Evolutionary conservation across 371 early-diverging fungal genomes (phyloP).

Genomic region (Capillidium heterosporum): DNA sequence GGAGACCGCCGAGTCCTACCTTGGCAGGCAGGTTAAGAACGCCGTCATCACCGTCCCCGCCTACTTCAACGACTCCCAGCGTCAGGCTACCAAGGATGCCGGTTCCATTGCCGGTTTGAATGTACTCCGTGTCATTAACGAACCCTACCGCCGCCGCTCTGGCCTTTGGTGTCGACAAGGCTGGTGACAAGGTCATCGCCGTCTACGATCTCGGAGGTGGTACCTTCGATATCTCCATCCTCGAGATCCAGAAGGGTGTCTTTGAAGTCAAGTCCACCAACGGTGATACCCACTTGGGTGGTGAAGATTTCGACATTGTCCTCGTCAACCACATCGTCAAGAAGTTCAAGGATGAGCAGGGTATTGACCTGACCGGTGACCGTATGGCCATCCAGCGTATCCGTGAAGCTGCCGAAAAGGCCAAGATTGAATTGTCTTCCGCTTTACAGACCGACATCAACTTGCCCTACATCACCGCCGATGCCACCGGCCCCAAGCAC

Average conservation of each 20-base stretch:
- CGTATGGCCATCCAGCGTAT: conserved; percentile 90
- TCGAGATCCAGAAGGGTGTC: conserved; percentile 94
- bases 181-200: conserved; percentile 56
- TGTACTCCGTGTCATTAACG: conserved; percentile 96
- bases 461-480: conserved; percentile 88
- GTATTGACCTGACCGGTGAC: conserved; percentile 57
- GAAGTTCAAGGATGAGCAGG: conserved; percentile 71
- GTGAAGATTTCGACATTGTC: conserved; percentile 95
- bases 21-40: conserved; percentile 70
- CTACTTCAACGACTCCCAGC: conserved; percentile 90
- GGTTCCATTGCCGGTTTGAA: conserved; percentile 93
- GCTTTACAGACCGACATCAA: conserved; percentile 86
- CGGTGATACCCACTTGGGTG: conserved; percentile 96
- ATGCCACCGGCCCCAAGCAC: conserved; percentile 88
- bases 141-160: conserved; percentile 99
- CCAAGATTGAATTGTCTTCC: conserved; percentile 94
- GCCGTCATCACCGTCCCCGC: conserved; percentile 91
- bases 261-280: conserved; percentile 97
- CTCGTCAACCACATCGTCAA: conserved; percentile 66
- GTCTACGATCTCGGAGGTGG: conserved; percentile 99
- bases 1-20: conserved; percentile 78
- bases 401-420: conserved; percentile 94
- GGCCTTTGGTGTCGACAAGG: conserved; percentile 94
- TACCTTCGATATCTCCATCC: conserved; percentile 98
- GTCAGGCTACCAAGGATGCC: conserved; percentile 98